Evolutionary conservation across 805 yeast species (phyloP), one percentile per base, ranked within the genome.

Genomic region (Metschnikowia chrysomelidarum): DNA sequence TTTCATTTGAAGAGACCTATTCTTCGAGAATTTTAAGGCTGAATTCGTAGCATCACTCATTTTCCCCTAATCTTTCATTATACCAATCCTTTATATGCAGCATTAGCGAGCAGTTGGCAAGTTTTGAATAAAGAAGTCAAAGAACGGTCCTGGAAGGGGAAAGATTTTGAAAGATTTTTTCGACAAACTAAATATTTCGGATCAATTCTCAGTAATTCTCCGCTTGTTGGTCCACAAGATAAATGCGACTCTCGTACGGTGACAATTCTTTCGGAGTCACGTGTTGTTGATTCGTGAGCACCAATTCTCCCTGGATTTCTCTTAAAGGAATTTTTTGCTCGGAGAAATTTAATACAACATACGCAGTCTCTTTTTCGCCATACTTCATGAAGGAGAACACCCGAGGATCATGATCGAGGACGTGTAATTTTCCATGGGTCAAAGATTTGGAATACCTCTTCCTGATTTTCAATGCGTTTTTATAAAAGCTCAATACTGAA

Each of bases 401-500:
- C 39, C 67, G 47, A 51, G 70, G 65, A 14, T 69, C 70, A 40
- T 52, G 50, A 48, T 75, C 78, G 36, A 68, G 46, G 26, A 69
- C 53, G 33, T 65, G 63, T 40, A 75, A 67, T 23, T 53, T 51
- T 16, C 82, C 81, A 48, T 71, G 67, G 26, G 67, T 59, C 32
- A 73, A 54, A 11, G 66, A 42, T 25, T 73, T 75, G 43, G 61
- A 63, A 57, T 64, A 51, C 28, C 53, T 51, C 52, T 71, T 72
- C 59, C 82, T 69, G 9, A 63, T 36, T 26, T 49, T 44, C 44
- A 76, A 50, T 4, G 71, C 63, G 42, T 60, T 57, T 41, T 61
- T 62, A 69, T 73, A 75, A 57, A 71, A 75, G 41, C 54, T 49
- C 43, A 65, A 60, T 19, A 73, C 59, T 0, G 80, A 74, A 27